phyloP scores from a whole-genome alignment of 495 filamentous ascomycete genomes.

The Hypoxylon intermedium region DNA sequence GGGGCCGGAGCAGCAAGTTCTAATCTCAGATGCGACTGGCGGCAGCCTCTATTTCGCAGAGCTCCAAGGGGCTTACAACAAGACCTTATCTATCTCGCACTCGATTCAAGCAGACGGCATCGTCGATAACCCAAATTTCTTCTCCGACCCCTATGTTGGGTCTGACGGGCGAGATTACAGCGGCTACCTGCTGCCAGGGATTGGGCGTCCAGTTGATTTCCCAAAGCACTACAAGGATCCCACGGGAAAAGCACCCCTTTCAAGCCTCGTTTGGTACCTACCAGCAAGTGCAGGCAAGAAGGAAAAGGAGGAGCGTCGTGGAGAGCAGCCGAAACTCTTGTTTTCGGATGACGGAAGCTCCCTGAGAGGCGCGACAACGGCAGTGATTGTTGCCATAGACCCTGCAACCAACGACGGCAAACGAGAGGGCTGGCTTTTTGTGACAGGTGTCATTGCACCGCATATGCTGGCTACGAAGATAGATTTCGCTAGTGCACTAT shows the following conservation, averaged over 20 bases:
- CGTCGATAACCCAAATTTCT: slow-evolving; percentile 68
- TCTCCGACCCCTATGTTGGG: slow-evolving; percentile 57
- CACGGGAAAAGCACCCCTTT: slow-evolving; percentile 48
- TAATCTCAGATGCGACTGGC: slow-evolving; percentile 53
- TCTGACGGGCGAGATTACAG: slow-evolving; percentile 65
- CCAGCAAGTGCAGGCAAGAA: slow-evolving; percentile 31
- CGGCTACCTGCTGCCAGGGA: slow-evolving; percentile 61
- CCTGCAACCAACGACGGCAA: slow-evolving; percentile 44
- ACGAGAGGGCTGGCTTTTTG: slow-evolving; percentile 64
- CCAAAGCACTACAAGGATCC: slow-evolving; percentile 44
- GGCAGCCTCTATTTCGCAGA: slow-evolving; percentile 32
- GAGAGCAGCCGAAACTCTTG: slow-evolving; percentile 49
- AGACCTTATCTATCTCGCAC: slow-evolving; percentile 53
- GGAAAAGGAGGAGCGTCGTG: slow-evolving; percentile 39
- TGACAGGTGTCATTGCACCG: slow-evolving; percentile 64
- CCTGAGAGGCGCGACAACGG: slow-evolving; percentile 59
- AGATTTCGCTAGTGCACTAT: slow-evolving; percentile 46
- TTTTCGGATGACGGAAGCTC: slow-evolving; percentile 66
- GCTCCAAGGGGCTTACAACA: slow-evolving; percentile 25
- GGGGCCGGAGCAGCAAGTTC: slow-evolving; percentile 56
- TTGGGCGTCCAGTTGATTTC: slow-evolving; percentile 52
- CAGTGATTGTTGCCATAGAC: slow-evolving; percentile 62
- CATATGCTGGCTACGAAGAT: slow-evolving; percentile 61
- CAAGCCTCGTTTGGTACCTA: slow-evolving; percentile 55
- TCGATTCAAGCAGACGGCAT: slow-evolving; percentile 51